Conservation (phyloP, 2,329 filamentous ascomycete genomes). For the Sporothrix phasma region DNA sequence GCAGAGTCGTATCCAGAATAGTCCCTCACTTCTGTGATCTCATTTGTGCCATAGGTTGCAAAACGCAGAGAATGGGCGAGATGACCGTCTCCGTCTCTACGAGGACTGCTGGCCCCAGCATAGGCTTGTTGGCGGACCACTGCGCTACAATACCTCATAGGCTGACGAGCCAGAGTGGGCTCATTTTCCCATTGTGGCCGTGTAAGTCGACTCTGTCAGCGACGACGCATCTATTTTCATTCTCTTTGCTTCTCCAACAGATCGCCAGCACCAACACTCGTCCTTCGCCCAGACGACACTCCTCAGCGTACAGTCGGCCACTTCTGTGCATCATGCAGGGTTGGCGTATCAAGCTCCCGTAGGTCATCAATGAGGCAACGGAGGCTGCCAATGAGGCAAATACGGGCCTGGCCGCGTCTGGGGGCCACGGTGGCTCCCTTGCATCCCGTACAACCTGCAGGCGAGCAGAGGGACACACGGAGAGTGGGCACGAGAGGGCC, state of each 20-base stretch:
- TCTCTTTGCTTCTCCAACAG: neutral
- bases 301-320: neutral
- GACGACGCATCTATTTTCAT: neutral
- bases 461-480: neutral
- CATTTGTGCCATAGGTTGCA: too few species aligned
- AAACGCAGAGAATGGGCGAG: too few species aligned
- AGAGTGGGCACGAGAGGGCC: neutral
- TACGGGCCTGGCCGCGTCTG: neutral
- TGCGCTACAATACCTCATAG: neutral
- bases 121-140: neutral
- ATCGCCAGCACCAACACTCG: neutral
- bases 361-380: neutral
- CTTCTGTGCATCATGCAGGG: neutral
- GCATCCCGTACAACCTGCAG: neutral
- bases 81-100: too few species aligned
- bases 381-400: neutral
- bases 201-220: neutral
- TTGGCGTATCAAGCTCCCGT: neutral
- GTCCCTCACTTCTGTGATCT: too few species aligned
- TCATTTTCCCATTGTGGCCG: neutral
- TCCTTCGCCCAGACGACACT: neutral
- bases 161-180: neutral
- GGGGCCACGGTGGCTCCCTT: conserved; percentile 1
- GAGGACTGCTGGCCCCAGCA: too few species aligned
- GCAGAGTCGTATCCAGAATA: too few species aligned